Base-by-base conservation (phyloP, 1,284 basidiomycete species). In the Exsudoporus floridanus region DNA sequence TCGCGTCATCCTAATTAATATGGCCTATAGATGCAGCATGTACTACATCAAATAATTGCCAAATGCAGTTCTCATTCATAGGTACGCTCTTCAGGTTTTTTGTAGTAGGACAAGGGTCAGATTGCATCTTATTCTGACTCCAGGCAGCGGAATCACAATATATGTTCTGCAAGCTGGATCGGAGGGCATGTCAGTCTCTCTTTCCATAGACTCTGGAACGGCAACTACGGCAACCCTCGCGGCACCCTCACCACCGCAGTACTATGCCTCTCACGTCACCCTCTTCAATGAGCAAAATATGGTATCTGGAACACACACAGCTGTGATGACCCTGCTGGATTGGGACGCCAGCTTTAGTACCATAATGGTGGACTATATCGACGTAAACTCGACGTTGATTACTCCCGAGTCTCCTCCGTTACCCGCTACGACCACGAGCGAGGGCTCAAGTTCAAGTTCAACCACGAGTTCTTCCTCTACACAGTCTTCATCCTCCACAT, bases 341-440 rank as follows among this genome's bases (percentile, higher is more conserved):
- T 68, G 66, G 64, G 48, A 61, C 21, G 62, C 60, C 4, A 35
- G 49, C 7, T 56, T 56, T 38, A 69, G 66, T 34, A 62, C 56
- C 4, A 65, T 65, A 62, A 69, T 65, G 64, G 27, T 68, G 35
- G 64, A 65, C 41, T 68, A 66, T 48, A 53, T 65, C 30, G 12
- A 58, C 28, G 42, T 69, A 9, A 69, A n/a, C n/a, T n/a, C n/a
- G n/a, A n/a, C n/a, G n/a, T n/a, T n/a, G n/a, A n/a, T n/a, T n/a
- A n/a, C n/a, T n/a, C n/a, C n/a, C n/a, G n/a, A n/a, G n/a, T n/a
- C n/a, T n/a, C n/a, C n/a, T n/a, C n/a, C n/a, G n/a, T n/a, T n/a
- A n/a, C n/a, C n/a, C n/a, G n/a, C n/a, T n/a, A n/a, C n/a, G n/a
- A n/a, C n/a, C n/a, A n/a, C n/a, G n/a, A n/a, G n/a, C n/a, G n/a